These are phyloP conservation scores for Cryptococcus sp. DNA, from an alignment of 1,284 basidiomycete genomes.

Conservation along the genomic window DNA sequence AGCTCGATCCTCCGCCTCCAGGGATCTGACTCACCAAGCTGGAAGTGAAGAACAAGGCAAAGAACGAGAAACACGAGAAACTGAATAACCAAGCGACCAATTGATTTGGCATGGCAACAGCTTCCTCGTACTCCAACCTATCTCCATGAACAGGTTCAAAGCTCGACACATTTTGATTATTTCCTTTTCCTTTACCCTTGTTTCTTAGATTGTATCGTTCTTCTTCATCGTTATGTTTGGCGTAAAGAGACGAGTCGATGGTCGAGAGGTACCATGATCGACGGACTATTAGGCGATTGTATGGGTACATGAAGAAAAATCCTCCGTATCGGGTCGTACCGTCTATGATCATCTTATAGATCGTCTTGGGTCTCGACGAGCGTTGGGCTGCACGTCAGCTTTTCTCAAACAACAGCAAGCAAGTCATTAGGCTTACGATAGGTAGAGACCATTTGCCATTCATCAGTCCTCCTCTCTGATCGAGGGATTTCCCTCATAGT, in stretches of 20 bases:
- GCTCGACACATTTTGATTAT: not conserved
- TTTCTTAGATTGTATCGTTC: not conserved
- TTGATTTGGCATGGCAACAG: conserved; percentile 41
- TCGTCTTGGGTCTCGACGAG: not conserved
- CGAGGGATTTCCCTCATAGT: conserved; percentile 52
- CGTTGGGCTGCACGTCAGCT: not conserved
- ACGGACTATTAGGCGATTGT: conserved; percentile 67
- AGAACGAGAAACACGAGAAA: conserved; percentile 9
- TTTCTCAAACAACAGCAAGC: not conserved
- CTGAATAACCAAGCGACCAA: conserved; percentile 14
- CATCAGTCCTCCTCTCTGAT: conserved; percentile 40
- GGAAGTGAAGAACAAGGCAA: conserved; percentile 13
- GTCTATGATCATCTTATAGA: conserved; percentile 39
- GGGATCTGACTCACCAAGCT: conserved; percentile 11
- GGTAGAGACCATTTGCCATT: conserved; percentile 30
- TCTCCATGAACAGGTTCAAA: conserved; percentile 55
- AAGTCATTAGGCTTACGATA: not conserved
- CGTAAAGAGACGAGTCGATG: not conserved
- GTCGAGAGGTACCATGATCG: conserved; percentile 68
- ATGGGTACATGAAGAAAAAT: conserved; percentile 59
- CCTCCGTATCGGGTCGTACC: conserved; percentile 57
- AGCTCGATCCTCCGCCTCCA: not conserved
- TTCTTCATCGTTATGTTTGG: conserved; percentile 1
- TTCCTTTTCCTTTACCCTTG: not conserved
- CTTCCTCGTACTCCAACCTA: conserved; percentile 70